These are phyloP conservation scores for Populus nigra DNA, from an alignment of 345 rosid genomes.

Conservation along the genomic window DNA sequence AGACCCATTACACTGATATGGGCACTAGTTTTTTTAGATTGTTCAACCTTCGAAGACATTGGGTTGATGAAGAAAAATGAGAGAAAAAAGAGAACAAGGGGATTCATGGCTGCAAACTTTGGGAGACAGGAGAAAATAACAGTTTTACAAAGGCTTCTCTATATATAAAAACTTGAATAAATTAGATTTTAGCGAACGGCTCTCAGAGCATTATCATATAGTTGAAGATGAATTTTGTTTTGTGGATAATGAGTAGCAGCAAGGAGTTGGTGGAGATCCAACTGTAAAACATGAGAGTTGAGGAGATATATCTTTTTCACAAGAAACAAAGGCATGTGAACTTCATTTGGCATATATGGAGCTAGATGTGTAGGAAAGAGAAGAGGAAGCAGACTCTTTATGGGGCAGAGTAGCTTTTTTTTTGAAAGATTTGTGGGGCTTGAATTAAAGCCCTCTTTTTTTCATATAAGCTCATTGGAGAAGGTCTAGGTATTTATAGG, in stretches of 20 bases:
- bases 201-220: constrained; percentile 19
- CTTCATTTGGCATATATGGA: constrained; percentile 51
- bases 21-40: constrained; percentile 33
- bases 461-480: constrained; percentile 3
- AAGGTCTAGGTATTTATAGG: constrained; percentile 6
- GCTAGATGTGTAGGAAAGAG: constrained; percentile 21
- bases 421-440: constrained; percentile 27
- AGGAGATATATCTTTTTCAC: constrained; percentile 31
- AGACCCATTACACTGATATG: constrained; percentile 78
- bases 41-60: constrained; percentile 33
- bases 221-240: constrained; percentile 24
- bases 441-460: constrained; percentile 8
- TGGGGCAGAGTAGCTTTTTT: constrained; percentile 1
- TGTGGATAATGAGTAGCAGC: constrained; percentile 27
- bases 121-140: constrained; percentile 13
- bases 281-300: constrained; percentile 25
- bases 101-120: constrained; percentile 40
- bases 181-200: constrained; percentile 20
- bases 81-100: constrained; percentile 34
- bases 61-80: constrained; percentile 37
- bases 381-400: neutral
- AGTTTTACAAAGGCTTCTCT: constrained; percentile 14
- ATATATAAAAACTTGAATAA: neutral
- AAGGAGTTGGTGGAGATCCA: constrained; percentile 38
- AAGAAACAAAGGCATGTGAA: constrained; percentile 65